These are phyloP conservation scores for Yamadazyma conglobata DNA, from an alignment of 1,139 yeast genomes.

Conservation along the genomic window DNA sequence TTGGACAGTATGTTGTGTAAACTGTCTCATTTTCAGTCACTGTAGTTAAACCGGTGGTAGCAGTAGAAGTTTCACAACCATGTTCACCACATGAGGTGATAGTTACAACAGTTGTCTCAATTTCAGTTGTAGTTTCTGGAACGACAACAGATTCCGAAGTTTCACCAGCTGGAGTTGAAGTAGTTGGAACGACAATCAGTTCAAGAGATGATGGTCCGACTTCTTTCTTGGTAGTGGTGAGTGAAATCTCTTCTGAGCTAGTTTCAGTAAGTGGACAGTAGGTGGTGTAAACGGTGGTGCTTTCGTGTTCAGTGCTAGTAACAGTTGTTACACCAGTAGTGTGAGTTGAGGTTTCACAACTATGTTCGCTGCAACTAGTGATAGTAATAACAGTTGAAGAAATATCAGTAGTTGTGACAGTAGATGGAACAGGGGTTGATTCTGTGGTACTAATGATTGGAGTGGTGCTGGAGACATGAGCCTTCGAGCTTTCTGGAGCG, in stretches of 20 bases:
- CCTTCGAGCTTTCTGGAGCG: conserved; percentile 6
- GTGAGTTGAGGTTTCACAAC: conserved; percentile 4
- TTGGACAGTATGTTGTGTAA: conserved; percentile 2
- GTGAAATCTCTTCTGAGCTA: conserved; percentile 1
- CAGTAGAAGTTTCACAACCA: conserved; percentile 7
- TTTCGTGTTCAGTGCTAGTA: neutral
- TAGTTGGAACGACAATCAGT: neutral
- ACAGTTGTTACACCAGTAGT: conserved; percentile 5
- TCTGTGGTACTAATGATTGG: neutral
- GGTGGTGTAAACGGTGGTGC: conserved; percentile 5
- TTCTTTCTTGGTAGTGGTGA: neutral
- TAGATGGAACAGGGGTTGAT: neutral
- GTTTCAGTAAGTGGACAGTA: conserved; percentile 6
- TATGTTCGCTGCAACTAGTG: conserved; percentile 2
- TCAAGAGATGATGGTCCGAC: neutral
- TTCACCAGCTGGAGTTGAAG: neutral
- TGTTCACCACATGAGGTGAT: conserved; percentile 7
- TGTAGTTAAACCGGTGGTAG: conserved; percentile 17
- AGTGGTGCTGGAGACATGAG: conserved; percentile 1
- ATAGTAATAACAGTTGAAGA: conserved; percentile 3
- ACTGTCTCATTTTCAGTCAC: conserved; percentile 18
- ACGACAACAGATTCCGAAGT: neutral
- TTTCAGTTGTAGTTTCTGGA: neutral
- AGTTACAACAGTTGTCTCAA: conserved; percentile 14
- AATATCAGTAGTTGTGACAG: conserved; percentile 1